phyloP scores from a whole-genome alignment of 345 rosid genomes.

The Lepidium sativum region DNA sequence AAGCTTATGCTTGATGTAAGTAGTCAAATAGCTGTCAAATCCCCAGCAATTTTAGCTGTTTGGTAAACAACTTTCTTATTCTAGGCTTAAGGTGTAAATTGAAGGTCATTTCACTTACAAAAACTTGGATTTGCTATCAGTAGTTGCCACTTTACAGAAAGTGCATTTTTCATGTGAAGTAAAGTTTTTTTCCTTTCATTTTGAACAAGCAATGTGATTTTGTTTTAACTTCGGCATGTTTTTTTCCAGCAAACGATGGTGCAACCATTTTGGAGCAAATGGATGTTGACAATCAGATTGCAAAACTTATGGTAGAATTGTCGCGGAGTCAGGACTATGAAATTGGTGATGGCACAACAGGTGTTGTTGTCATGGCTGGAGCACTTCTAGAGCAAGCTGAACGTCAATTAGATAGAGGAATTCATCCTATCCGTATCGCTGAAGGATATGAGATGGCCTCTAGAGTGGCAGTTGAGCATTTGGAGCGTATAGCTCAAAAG shows the following conservation, averaged over 20 bases:
- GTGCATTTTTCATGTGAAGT: too few relatives aligned
- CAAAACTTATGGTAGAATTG: constrained; percentile 85
- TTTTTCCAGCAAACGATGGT: constrained; percentile 81
- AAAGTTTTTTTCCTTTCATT: background rate
- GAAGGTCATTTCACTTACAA: background rate
- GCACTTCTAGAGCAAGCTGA: constrained; percentile 95
- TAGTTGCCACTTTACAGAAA: too few relatives aligned
- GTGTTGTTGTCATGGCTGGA: constrained; percentile 98
- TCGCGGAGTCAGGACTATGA: constrained; percentile 96
- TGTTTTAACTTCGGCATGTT: background rate
- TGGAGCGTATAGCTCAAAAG: constrained; percentile 71
- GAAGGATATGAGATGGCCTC: constrained; percentile 96
- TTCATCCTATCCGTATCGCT: constrained; percentile 91
- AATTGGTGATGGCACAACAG: constrained; percentile 98
- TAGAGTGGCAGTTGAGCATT: constrained; percentile 70
- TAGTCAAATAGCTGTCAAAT: too few relatives aligned
- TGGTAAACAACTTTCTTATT: background rate
- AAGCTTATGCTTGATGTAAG: too few relatives aligned
- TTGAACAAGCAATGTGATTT: background rate
- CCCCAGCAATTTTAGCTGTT: too few relatives aligned
- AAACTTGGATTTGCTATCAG: too few relatives aligned
- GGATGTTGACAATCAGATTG: constrained; percentile 99
- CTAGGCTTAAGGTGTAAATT: background rate
- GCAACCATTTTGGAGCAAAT: constrained; percentile 97
- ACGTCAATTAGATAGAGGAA: constrained; percentile 78